Base-by-base conservation (phyloP, 1,139 yeast genomes). In the Spathaspora sp. region DNA sequence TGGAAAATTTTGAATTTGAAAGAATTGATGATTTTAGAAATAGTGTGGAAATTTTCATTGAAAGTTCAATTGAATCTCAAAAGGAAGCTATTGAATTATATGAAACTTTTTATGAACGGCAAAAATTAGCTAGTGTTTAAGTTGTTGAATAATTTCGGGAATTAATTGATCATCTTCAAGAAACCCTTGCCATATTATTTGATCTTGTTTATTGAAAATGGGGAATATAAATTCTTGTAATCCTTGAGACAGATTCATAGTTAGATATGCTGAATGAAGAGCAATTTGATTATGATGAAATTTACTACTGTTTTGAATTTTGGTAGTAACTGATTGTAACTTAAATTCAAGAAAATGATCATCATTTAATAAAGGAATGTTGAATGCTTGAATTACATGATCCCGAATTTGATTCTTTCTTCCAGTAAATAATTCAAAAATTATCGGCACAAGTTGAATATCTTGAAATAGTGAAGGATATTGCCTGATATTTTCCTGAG, bases 1-100 rank as follows among this genome's bases (percentile, higher is more conserved):
- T 93, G 43, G 80, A 77, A 18, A 68, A 62, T 31, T 89, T 91
- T 61, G 96, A 89, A 60, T 71, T 73, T 41, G 95, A 85, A 47
- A 88, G 86, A 58, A 80, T 90, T 42, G 83, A 80, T 42, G 99
- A 93, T 59, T 90, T 95, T 65, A 80, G 97, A 59, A 88, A 89
- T 59, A 81, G 91, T 52, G 89, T 93, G 48, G 99, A 93, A 66
- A 84, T 91, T 18, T 91, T 84, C 57, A 78, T 95, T 59, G 99
- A 95, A 64, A 82, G 95, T 49, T 82, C 95, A 20, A 88, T 91
- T 43, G 99, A 93, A 66, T 79, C 93, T 15, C 99, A 93, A 64
- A 95, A 93, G 68, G 97, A 90, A 63, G 84, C 93, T 29, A 93
- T 93, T 55, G 99, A 93, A 65, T 67, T 89, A 27, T 93, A 97